Conservation (phyloP, 2,329 filamentous ascomycete genomes). For the Blastomyces parvus region DNA sequence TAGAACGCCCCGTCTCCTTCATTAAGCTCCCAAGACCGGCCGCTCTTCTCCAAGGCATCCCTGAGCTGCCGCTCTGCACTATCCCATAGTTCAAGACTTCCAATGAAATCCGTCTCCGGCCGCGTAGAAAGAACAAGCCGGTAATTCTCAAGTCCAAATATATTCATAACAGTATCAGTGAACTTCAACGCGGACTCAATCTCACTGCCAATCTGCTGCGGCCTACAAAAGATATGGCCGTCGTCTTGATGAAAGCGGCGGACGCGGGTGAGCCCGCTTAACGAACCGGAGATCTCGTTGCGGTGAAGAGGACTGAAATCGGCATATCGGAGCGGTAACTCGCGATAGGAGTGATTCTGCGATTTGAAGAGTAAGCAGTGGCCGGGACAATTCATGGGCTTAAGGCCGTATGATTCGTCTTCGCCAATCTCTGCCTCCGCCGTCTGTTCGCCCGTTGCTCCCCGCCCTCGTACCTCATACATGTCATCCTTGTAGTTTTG, state of each 20-base stretch:
- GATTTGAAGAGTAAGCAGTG: slow-evolving; percentile 77
- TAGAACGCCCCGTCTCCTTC: slow-evolving; percentile 83
- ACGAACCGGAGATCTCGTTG: slow-evolving; percentile 72
- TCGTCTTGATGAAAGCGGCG: slow-evolving; percentile 85
- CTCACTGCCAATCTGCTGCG: slow-evolving; percentile 63
- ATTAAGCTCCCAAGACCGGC: slow-evolving; percentile 63
- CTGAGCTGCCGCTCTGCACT: slow-evolving; percentile 58
- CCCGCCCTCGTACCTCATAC: slow-evolving; percentile 61
- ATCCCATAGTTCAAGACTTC: slow-evolving; percentile 59
- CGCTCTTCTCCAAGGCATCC: slow-evolving; percentile 52
- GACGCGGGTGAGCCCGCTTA: slow-evolving; percentile 74
- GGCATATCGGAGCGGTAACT: slow-evolving; percentile 73
- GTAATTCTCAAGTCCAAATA: slow-evolving; percentile 62
- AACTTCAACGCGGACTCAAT: slow-evolving; percentile 66
- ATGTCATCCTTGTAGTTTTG: slow-evolving; percentile 88
- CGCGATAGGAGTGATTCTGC: slow-evolving; percentile 62
- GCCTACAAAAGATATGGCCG: slow-evolving; percentile 80
- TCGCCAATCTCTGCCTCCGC: slow-evolving; percentile 42
- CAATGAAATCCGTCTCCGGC: slow-evolving; percentile 67
- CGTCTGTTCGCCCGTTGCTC: slow-evolving; percentile 35
- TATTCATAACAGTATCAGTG: slow-evolving; percentile 60
- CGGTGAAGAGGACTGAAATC: slow-evolving; percentile 83
- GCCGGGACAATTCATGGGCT: slow-evolving; percentile 89
- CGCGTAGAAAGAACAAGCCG: slow-evolving; percentile 69
- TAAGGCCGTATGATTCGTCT: slow-evolving; percentile 69